Evolutionary conservation across 257 asterid species (phyloP).

Genomic region (Rubia yunnanensis): DNA sequence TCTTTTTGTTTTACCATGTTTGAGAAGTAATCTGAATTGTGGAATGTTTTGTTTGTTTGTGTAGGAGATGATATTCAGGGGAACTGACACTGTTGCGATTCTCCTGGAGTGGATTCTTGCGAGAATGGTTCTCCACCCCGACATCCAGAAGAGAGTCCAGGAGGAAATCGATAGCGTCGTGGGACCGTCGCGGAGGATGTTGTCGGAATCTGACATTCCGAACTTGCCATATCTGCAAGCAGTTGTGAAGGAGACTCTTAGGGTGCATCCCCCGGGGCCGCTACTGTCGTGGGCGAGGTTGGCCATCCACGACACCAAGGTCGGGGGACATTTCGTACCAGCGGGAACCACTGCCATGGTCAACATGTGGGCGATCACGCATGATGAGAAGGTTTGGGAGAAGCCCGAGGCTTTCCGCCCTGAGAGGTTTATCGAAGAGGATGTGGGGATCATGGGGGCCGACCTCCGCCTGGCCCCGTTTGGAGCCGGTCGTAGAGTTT

Average conservation of each 20-base stretch:
- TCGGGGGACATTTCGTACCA: slow-evolving; percentile 48
- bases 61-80: slow-evolving; percentile 81
- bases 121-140: slow-evolving; percentile 74
- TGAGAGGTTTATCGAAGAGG: slow-evolving; percentile 48
- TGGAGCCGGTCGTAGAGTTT: slow-evolving; percentile 64
- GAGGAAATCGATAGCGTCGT: slow-evolving; percentile 37
- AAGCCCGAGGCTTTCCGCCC: slow-evolving; percentile 45
- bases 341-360: slow-evolving; percentile 86
- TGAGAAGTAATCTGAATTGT: slow-evolving; percentile 35
- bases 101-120: slow-evolving; percentile 87
- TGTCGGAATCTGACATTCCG: slow-evolving; percentile 45
- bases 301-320: slow-evolving; percentile 47
- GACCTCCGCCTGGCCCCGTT: slow-evolving; percentile 66
- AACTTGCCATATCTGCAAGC: slow-evolving; percentile 54
- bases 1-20: background rate
- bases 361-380: slow-evolving; percentile 87
- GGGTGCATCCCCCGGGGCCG: slow-evolving; percentile 85
- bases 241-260: slow-evolving; percentile 62
- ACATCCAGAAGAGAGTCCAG: slow-evolving; percentile 58
- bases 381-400: slow-evolving; percentile 44
- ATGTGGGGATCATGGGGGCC: slow-evolving; percentile 51
- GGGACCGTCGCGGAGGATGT: background rate
- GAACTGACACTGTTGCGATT: slow-evolving; percentile 73
- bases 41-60: background rate
- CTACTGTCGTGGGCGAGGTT: slow-evolving; percentile 85